These are phyloP conservation scores for Prunus mira DNA, from an alignment of 306 rosid species.

Conservation along the genomic window DNA sequence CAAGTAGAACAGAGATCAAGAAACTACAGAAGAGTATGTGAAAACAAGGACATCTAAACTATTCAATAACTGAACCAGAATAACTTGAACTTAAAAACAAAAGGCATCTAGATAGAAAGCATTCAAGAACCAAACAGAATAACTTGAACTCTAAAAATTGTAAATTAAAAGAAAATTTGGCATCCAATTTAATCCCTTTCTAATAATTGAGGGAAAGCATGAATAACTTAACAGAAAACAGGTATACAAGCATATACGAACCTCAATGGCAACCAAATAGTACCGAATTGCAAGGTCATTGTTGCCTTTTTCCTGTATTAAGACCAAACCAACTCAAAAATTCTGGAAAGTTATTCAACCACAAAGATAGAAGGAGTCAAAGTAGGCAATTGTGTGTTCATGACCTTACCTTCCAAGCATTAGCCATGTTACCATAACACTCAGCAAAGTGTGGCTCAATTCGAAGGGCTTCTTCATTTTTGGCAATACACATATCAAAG, in stretches of 20 bases:
- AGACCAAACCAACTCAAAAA: conserved; percentile 11
- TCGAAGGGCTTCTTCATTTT: conserved; percentile 94
- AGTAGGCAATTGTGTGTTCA: background rate
- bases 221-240: background rate
- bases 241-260: conserved; percentile 23
- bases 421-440: conserved; percentile 99
- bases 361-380: background rate
- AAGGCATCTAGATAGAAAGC: background rate
- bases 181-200: background rate
- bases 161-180: background rate
- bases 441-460: conserved; percentile 89
- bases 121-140: background rate
- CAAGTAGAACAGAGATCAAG: conserved; percentile 14
- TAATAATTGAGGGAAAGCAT: background rate
- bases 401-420: conserved; percentile 86
- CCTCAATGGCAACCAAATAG: conserved; percentile 96
- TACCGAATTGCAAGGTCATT: conserved; percentile 57
- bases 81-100: background rate
- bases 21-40: conserved; percentile 8
- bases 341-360: background rate
- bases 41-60: background rate
- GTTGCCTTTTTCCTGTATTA: conserved; percentile 57
- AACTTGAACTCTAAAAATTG: background rate
- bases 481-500: conserved; percentile 88
- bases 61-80: background rate